Evolutionary conservation across 495 filamentous ascomycete species (phyloP).

Genomic region (Talaromyces thailandensis): DNA sequence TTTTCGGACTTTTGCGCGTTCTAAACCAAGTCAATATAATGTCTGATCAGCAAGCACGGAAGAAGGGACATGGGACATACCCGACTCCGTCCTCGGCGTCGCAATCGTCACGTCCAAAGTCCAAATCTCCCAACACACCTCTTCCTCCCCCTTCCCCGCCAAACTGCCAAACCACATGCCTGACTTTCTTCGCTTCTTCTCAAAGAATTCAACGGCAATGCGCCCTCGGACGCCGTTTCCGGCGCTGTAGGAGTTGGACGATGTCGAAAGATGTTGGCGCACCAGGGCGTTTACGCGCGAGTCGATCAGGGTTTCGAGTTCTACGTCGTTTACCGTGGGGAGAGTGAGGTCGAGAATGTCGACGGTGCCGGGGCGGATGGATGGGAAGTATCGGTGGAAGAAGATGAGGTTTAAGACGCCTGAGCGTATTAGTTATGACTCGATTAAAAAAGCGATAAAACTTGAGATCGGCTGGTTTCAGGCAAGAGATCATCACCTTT

Average conservation of each 20-base stretch:
- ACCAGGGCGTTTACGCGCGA: conserved; percentile 70
- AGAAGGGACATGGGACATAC: conserved; percentile 51
- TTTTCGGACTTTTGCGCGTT: conserved; percentile 74
- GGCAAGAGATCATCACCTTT: conserved; percentile 73
- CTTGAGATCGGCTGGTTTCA: no score
- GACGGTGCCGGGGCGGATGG: conserved; percentile 71
- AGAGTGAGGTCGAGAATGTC: conserved; percentile 90
- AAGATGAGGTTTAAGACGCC: conserved; percentile 95
- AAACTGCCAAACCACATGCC: conserved; percentile 55
- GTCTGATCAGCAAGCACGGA: not conserved
- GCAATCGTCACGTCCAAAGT: conserved; percentile 84
- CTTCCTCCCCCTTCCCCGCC: conserved; percentile 66
- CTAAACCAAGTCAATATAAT: conserved; percentile 28
- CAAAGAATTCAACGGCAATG: conserved; percentile 87
- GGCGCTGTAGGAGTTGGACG: conserved; percentile 38
- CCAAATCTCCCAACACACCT: conserved; percentile 96
- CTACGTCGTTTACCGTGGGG: conserved; percentile 75
- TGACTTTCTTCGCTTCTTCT: conserved; percentile 75
- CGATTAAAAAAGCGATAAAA: no score
- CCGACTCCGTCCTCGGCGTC: conserved; percentile 78
- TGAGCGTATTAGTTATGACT: conserved; percentile 20
- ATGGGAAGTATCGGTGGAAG: conserved; percentile 95
- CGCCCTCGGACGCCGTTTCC: conserved; percentile 58
- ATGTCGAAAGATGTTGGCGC: conserved; percentile 44
- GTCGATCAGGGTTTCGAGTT: conserved; percentile 89